Evolutionary conservation across 2,329 filamentous ascomycete species (phyloP), one percentile per base, ranked within the genome.

Genomic region (Colletotrichum incanum): DNA sequence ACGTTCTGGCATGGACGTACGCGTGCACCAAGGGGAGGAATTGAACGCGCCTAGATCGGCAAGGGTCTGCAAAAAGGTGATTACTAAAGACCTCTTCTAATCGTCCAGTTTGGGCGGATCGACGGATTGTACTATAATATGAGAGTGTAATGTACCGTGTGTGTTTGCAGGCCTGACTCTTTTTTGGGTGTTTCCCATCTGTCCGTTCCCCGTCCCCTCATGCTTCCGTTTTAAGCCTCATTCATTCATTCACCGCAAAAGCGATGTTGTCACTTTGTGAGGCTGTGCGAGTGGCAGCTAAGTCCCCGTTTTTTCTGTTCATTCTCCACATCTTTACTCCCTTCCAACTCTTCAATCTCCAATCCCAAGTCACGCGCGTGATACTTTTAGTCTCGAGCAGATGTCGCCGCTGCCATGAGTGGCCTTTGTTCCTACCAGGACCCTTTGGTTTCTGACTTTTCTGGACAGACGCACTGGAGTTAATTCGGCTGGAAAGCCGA

Each of bases 61-160:
- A 26, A 39, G 34, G 54, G 12, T 4, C n/a, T 39, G 20, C 45
- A 26, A 41, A 31, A 34, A 12, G 52, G 49, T 9, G 45, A 47
- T n/a, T 3, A 16, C 16, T 2, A 60, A n/a, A 26, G 12, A 14
- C 28, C 7, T 43, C 34, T 16, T 41, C 54, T 18, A 14, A 41
- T n/a, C 23, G 16, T 41, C 34, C 31, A 7, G 12, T 37, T 31
- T 26, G 26, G 61, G 54, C n/a, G 52, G 23, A 26, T 65, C 23
- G n/a, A 50, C 20, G 43, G 54, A 12, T 43, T 69, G 61, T 70
- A 70, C 54, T 66, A 65, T 58, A 58, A 52, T 59, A 65, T 45
- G 18, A 59, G 65, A 37, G 31, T 45, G 52, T 59, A 65, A 43
- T 70, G 45, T 37, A 66, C 56, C 34, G 20, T 52, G 20, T 52